Base-by-base conservation (phyloP, 2,329 filamentous ascomycete genomes). In the Xylogone sp. region DNA sequence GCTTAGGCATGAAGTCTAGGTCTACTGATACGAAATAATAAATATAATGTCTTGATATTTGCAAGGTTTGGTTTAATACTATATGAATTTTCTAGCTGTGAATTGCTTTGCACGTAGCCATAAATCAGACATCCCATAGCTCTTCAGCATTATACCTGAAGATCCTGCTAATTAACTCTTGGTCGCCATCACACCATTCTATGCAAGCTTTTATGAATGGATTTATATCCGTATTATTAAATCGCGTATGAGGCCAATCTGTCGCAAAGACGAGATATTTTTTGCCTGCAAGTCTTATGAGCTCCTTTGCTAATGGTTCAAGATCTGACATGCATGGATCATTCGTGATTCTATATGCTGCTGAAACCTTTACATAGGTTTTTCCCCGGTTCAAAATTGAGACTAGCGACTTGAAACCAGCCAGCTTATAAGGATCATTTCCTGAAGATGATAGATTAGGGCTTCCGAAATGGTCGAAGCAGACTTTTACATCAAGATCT, bases 171-270 rank as follows among this genome's bases (percentile, higher is more conserved):
- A 72, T 66, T 39, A 81, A 62, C 6, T 63, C 56, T 3, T 69
- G 65, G 48, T 76, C 69, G 1, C 69, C 66, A 1, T 68, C 71
- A 56, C 78, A 81, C 72, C 78, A 78, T 13, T 75, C 68, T 49
- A 84, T 62, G 43, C 79, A 77, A 48, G 65, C 70, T 52, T 79
- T 71, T 21, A 82, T 72, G 61, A 78, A 84, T 0, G 76, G 76
- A 44, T 63, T 68, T 21, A 83, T 78, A 57, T 84, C 76, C 2
- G 82, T 56, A 2, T 75, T 75, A 19, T 83, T 77, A 53, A 79
- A 84, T 13, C 82, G 70, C 2, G 82, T 85, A 62, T 85, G 82
- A 18, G 82, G 82, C 82, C 82, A 85, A 59, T 85, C 82, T 0
- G 79, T 82, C 1, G 79, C 80, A 63, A 82, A 85, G 0, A 84